Percentiles rank a stretch among this genome's conserved stretches.
These are phyloP conservation scores for Colletotrichum lindemuthianum DNA, from an alignment of 2,329 filamentous ascomycete species.

Conservation along the genomic window DNA sequence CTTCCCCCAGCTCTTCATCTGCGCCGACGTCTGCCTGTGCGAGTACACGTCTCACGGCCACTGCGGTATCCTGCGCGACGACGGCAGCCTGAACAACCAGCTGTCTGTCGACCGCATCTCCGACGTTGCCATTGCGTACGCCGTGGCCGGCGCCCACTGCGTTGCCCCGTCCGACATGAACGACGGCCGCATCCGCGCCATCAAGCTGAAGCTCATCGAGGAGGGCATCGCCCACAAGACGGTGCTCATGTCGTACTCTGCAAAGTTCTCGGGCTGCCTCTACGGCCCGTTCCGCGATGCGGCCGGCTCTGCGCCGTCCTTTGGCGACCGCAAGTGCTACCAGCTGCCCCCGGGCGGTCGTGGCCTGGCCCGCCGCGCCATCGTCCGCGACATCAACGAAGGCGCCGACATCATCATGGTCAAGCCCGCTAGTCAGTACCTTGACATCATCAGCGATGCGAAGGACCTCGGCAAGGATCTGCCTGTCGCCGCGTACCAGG, in stretches of 20 bases:
- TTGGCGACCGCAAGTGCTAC: slow-evolving; percentile 96
- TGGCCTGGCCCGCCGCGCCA: slow-evolving; percentile 90
- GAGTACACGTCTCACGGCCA: slow-evolving; percentile 99
- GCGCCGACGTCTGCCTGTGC: slow-evolving; percentile 94
- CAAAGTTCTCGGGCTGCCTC: slow-evolving; percentile 95
- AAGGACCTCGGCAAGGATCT: slow-evolving; percentile 93
- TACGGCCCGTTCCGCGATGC: slow-evolving; percentile 98
- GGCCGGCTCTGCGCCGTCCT: slow-evolving; percentile 88
- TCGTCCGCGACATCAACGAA: slow-evolving; percentile 88
- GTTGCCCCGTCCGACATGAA: slow-evolving; percentile 99
- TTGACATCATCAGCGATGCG: slow-evolving; percentile 97
- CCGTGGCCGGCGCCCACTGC: slow-evolving; percentile 94
- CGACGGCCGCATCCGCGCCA: slow-evolving; percentile 94
- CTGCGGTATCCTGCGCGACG: slow-evolving; percentile 93
- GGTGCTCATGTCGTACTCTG: slow-evolving; percentile 96
- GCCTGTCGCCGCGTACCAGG: slow-evolving; percentile 95
- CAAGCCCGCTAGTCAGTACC: slow-evolving; percentile 93
- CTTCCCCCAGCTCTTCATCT: slow-evolving; percentile 92
- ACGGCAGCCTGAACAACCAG: slow-evolving; percentile 91
- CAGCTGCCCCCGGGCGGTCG: slow-evolving; percentile 93
- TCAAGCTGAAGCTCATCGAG: slow-evolving; percentile 98
- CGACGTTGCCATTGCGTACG: slow-evolving; percentile 97
- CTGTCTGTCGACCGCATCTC: slow-evolving; percentile 94
- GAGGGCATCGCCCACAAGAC: slow-evolving; percentile 91
- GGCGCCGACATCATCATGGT: slow-evolving; percentile 99